Conservation (phyloP, 1,284 basidiomycete species). For the Xerocomus minutiporus region DNA sequence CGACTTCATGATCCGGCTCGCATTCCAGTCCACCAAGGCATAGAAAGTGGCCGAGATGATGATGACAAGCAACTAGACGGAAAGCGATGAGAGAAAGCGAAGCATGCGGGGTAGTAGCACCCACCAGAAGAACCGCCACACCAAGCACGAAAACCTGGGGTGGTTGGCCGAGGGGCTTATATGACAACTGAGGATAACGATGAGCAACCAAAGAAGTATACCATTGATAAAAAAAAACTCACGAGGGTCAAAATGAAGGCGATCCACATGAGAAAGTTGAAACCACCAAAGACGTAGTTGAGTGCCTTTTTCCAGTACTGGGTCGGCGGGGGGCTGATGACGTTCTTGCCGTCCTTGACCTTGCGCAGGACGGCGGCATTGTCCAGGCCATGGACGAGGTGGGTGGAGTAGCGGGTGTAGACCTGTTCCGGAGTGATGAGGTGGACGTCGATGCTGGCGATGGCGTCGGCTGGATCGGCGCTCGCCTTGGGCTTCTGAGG, state of each 20-base stretch:
- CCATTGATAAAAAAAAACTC: slow-evolving; percentile 10
- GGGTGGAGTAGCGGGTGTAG: slow-evolving; percentile 42
- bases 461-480: slow-evolving; percentile 35
- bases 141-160: slow-evolving; percentile 54
- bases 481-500: slow-evolving; percentile 11
- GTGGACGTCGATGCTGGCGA: slow-evolving; percentile 45
- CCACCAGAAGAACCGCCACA: slow-evolving; percentile 70
- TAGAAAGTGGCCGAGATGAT: slow-evolving; percentile 51
- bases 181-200: slow-evolving; percentile 43
- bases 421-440: slow-evolving; percentile 38
- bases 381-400: slow-evolving; percentile 43
- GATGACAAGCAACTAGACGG: slow-evolving; percentile 47
- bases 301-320: slow-evolving; percentile 46
- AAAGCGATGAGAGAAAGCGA: background rate
- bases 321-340: slow-evolving; percentile 44
- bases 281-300: slow-evolving; percentile 50
- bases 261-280: slow-evolving; percentile 50
- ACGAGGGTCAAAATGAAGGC: slow-evolving; percentile 44
- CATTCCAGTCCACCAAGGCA: slow-evolving; percentile 39
- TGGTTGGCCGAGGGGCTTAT: slow-evolving; percentile 40
- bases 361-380: slow-evolving; percentile 35
- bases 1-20: slow-evolving; percentile 33
- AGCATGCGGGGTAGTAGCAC: slow-evolving; percentile 42
- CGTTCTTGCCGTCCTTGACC: slow-evolving; percentile 42
- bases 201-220: slow-evolving; percentile 24